These are phyloP conservation scores for Trichoderma sp. DNA, from an alignment of 2,329 filamentous ascomycete genomes.

Conservation along the genomic window DNA sequence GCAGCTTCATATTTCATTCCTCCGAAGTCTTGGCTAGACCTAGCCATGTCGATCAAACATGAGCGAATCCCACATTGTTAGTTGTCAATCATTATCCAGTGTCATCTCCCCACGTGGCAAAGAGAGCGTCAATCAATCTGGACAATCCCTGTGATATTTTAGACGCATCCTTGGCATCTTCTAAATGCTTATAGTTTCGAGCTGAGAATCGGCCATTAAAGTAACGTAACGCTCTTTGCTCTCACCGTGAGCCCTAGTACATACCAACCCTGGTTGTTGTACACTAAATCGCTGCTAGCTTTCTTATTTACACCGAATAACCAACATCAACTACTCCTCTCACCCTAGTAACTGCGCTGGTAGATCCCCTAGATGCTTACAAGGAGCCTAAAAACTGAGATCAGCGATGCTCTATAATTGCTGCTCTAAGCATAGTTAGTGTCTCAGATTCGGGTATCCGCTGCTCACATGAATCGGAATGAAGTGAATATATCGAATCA, in stretches of 20 bases:
- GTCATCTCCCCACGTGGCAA: neutral
- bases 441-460: neutral
- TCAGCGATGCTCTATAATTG: neutral
- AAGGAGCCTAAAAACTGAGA: neutral
- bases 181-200: neutral
- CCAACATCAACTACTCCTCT: neutral
- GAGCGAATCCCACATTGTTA: neutral
- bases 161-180: neutral
- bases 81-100: neutral
- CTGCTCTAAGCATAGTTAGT: neutral
- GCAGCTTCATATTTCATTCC: neutral
- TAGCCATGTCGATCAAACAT: neutral
- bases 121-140: neutral
- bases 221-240: neutral
- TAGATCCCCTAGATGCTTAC: neutral
- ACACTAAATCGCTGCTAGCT: neutral
- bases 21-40: neutral
- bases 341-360: neutral
- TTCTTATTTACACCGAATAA: neutral
- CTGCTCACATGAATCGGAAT: neutral
- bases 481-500: neutral
- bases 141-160: neutral
- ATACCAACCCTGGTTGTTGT: neutral
- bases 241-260: neutral
- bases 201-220: neutral